phyloP scores from a whole-genome alignment of 176 grass and related monocot species.

The Phoenix roebelenii region DNA sequence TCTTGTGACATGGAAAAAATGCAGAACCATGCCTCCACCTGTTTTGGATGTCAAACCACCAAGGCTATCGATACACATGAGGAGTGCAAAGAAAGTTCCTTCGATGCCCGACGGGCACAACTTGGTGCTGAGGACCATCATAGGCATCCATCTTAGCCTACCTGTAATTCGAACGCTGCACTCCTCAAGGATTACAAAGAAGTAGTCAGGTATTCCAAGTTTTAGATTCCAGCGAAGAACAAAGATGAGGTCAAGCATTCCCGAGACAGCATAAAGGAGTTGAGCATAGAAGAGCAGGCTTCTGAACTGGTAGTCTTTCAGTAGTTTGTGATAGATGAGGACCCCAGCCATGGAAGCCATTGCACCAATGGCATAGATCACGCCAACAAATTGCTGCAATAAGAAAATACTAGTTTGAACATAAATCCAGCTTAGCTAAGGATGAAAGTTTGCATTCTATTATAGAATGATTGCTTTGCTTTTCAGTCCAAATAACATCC shows the following conservation, averaged over 20 bases:
- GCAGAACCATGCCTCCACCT: constrained; percentile 48
- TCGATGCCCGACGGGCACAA: constrained; percentile 63
- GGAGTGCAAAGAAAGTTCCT: constrained; percentile 83
- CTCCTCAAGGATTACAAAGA: constrained; percentile 67
- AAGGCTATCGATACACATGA: constrained; percentile 82
- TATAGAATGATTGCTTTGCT: too few relatives aligned
- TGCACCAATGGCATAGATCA: constrained; percentile 72
- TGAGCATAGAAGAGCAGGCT: constrained; percentile 78
- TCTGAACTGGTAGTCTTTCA: constrained; percentile 63
- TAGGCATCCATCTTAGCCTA: constrained; percentile 65
- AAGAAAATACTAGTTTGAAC: neutral
- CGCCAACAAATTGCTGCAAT: constrained; percentile 64
- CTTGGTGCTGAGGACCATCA: constrained; percentile 80
- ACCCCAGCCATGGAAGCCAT: constrained; percentile 76
- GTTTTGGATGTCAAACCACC: constrained; percentile 54
- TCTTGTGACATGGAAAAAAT: constrained; percentile 53
- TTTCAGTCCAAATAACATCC: too few relatives aligned
- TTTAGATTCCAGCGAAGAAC: constrained; percentile 87
- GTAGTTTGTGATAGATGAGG: constrained; percentile 79
- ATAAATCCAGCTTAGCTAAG: too few relatives aligned
- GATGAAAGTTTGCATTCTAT: too few relatives aligned
- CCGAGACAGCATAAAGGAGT: constrained; percentile 54
- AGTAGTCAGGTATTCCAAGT: constrained; percentile 46
- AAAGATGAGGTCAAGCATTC: constrained; percentile 68
- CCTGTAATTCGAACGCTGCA: constrained; percentile 42